Percentiles rank a stretch among this genome's conserved stretches.
phyloP scores from a whole-genome alignment of 163 green algal genomes.

The Scenedesmus sp. region DNA sequence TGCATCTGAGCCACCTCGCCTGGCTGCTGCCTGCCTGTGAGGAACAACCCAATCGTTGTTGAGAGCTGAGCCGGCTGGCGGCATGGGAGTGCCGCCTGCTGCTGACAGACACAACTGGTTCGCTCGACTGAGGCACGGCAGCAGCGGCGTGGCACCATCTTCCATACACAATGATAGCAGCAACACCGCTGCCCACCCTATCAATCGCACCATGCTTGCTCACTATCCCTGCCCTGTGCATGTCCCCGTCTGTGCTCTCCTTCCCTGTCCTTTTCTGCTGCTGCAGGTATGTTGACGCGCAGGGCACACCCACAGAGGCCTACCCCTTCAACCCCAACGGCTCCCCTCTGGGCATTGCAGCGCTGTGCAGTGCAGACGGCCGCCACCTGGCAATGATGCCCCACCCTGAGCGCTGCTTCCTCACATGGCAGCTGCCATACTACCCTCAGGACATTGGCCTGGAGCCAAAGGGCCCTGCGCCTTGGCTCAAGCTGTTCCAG shows the following conservation, averaged over 20 bases:
- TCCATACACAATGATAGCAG: no score
- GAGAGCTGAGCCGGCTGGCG: conserved; percentile 35
- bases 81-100: background rate
- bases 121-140: conserved; percentile 34
- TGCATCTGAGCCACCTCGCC: background rate
- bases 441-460: conserved; percentile 70
- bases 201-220: no score
- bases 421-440: conserved; percentile 96
- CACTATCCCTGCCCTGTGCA: background rate
- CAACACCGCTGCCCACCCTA: no score
- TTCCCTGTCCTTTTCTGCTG: background rate
- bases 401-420: conserved; percentile 97
- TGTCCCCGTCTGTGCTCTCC: background rate
- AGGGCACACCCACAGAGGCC: conserved; percentile 77
- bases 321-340: conserved; percentile 99
- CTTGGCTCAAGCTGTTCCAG: conserved; percentile 98
- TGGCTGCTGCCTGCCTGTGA: conserved; percentile 17
- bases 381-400: conserved; percentile 99
- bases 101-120: conserved; percentile 35
- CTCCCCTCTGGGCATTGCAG: conserved; percentile 94
- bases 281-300: conserved; percentile 86
- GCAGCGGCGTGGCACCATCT: background rate
- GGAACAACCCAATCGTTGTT: conserved; percentile 46
- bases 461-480: conserved; percentile 81
- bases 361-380: conserved; percentile 91